Evolutionary conservation across 164 flowering plant genomes (phyloP).

Genomic region (Litsea cubeba): DNA sequence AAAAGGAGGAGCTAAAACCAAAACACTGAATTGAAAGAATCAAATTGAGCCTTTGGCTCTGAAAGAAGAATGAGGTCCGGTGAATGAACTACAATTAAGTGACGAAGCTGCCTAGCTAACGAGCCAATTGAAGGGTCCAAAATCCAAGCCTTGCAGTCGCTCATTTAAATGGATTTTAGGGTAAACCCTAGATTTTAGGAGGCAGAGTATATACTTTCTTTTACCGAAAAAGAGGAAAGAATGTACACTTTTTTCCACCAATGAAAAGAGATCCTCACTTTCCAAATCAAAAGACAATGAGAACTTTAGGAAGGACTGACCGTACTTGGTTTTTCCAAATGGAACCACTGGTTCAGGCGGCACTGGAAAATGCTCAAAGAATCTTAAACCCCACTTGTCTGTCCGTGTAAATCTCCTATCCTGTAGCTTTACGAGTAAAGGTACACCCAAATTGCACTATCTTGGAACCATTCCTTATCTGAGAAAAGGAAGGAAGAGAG

Average conservation of each 20-base stretch:
- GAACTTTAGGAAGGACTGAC: neutral
- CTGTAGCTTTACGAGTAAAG: neutral
- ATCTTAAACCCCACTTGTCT: conserved; percentile 1
- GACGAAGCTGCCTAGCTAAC: too few relatives aligned
- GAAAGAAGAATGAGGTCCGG: too few relatives aligned
- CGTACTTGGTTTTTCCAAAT: neutral
- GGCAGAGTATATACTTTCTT: too few relatives aligned
- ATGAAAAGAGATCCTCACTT: neutral
- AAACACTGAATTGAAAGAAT: too few relatives aligned
- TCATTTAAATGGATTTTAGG: too few relatives aligned
- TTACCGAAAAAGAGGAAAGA: neutral
- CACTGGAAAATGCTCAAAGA: neutral
- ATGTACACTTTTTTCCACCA: neutral
- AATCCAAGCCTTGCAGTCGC: too few relatives aligned
- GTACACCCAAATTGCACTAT: neutral
- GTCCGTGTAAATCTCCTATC: neutral
- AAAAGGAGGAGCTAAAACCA: too few relatives aligned
- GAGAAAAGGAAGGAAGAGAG: neutral
- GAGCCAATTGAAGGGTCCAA: too few relatives aligned
- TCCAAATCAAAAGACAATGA: neutral
- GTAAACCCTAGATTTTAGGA: too few relatives aligned
- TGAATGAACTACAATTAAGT: too few relatives aligned
- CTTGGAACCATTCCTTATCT: neutral
- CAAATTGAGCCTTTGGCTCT: too few relatives aligned
- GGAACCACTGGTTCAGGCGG: neutral